Base-by-base conservation (phyloP, 495 filamentous ascomycete genomes). In the Venustampulla echinocandica region DNA sequence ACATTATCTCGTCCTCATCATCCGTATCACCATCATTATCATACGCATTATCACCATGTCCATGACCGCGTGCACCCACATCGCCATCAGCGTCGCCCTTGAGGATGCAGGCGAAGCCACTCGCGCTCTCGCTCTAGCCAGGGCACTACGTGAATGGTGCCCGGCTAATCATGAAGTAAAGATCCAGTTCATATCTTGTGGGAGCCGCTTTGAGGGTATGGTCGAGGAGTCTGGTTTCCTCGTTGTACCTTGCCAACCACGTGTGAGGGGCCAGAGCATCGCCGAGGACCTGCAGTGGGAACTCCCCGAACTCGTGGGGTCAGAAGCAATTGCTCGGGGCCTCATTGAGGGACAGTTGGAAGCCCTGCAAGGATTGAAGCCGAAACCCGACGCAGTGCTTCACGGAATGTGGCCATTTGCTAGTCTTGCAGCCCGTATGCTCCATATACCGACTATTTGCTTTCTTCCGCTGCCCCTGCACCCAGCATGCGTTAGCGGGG, bases 401-500 rank as follows among this genome's bases (percentile, higher is more conserved):
- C 37, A 41, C 37, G 37, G 37, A 14, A 41, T 41, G 37, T 41
- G 37, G 37, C 37, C 37, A 19, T 17, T 17, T 6, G 7, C 10
- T 19, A 41, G 37, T 19, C 37, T 41, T 10, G 37, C 37, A 24
- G 37, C 37, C 17, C 37, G 37, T 3, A 13, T 41, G 37, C 37
- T 41, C 18, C 15, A 19, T 5, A 20, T 41, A 10, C 37, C 9
- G 9, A 41, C 37, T 19, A 41, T 41, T 4, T 20, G 15, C 6
- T 41, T 41, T 24, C 37, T 41, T 11, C 37, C 37, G 17, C 37
- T 41, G 37, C 37, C 37, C 11, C 10, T 41, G 37, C 37, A 41
- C 37, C 18, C 5, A 10, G 21, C 37, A 14, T 13, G 37, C 21
- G 10, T 41, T 14, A 41, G 15, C 10, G 5, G 17, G 13, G 37